Base-by-base conservation (phyloP, 2,329 filamentous ascomycete genomes). In the Aureobasidium sp. region DNA sequence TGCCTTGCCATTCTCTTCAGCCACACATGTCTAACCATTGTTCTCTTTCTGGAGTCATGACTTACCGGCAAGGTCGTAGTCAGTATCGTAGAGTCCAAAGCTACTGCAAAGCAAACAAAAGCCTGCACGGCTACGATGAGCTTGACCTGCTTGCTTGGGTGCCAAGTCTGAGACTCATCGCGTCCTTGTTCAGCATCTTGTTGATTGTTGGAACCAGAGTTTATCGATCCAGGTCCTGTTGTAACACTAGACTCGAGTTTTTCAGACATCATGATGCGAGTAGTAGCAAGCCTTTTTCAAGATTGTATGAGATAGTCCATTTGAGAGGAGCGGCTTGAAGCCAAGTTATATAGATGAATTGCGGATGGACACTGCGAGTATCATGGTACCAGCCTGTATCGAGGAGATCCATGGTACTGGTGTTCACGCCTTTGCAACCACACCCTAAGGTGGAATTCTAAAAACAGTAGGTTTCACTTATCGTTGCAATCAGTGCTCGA, bases 51-150 rank as follows among this genome's bases (percentile, higher is more conserved):
- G 21, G 21, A 21, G 21, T 21, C 21, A 34, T 3, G 34, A 27
- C 49, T 21, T 51, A 78, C 77, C 14, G 79, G 76, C 41, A 81
- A 64, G 0, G 76, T 71, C 8, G 78, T 72, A 7, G 79, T 77
- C 45, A 81, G 68, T 36, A 81, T 75, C 0, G 78, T 79, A 11
- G 76, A 75, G 66, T 82, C 78, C 42, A 81, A 74, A 3, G 76
- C 75, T 44, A 81, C 79, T 72, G 80, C 77, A 66, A 80, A 73
- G 6, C 77, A 76, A 44, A 79, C 68, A 34, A 79, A 64, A 29
- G 75, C 71, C 32, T 81, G 69, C 11, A 73, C 76, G 30, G 72
- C 65, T 64, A 79, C 71, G 30, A 78, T 70, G 21, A 76, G 67
- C 68, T 71, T 76, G 64, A 79, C 74, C 61, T 72, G 70, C 49